Evolutionary conservation across 202 grass and related monocot species (phyloP), one percentile per base, ranked within the genome.

Genomic region (Cymbopogon flexuosus): DNA sequence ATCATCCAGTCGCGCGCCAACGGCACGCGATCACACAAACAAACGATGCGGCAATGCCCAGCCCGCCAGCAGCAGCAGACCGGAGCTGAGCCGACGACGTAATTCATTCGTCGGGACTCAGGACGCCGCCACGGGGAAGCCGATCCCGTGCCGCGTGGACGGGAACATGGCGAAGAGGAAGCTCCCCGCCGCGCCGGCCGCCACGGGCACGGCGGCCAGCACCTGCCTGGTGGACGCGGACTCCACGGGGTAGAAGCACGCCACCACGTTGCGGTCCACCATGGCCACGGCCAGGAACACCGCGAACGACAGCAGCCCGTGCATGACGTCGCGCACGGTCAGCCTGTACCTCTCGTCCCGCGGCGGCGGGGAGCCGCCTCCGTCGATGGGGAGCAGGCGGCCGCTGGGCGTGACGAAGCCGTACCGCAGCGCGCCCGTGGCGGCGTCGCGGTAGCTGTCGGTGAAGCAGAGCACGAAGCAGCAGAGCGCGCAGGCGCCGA

Each of bases 141-240:
- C 91, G 16, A 97, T 97, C 21, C 94, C 91, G 6, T 47, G 87
- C 2, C 94, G 85, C 18, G 82, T 90, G 9, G 91, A 93, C 1
- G 94, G 94, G 56, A 93, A 97, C 29, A 83, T 76, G n/a, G 88
- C 91, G 80, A 93, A 89, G 72, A 93, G 40, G 70, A 81, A 87
- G 81, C 91, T 90, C 58, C 89, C 94, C 0, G 84, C 22, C 9
- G 92, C 73, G 36, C 94, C 94, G 33, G 83, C 78, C 0, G 72
- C 83, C 36, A 93, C 43, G 77, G 91, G 94, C 70, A 97, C 63
- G 22, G 72, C 85, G 2, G 80, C 37, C 5, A 93, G 73, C 70
- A 93, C 71, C 78, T 87, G 83, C 62, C 80, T 80, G 34, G 65
- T 68, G 8, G 77, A 27, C 0, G 67, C 61, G 9, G 89, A 88